Evolutionary conservation across 768 basidiomycete species (phyloP), one percentile per base, ranked within the genome.

Genomic region (Suillus tomentosus): DNA sequence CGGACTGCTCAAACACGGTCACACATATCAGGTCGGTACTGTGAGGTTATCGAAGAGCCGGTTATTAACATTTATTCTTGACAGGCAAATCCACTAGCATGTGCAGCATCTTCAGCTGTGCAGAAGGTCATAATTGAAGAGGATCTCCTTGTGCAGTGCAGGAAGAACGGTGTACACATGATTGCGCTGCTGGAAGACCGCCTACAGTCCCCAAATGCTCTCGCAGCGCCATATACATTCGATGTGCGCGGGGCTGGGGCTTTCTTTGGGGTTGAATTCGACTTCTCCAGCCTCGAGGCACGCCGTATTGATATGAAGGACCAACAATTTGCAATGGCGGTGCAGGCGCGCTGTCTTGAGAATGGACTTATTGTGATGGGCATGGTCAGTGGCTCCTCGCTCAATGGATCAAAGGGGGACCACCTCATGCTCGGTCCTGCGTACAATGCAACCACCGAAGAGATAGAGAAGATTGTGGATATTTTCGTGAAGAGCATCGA

Each of bases 251-350:
- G 95, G 11, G 86, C 86, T 22, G 95, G 94, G 40, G 83, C 87
- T 36, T 93, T 95, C 78, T 94, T 90, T 90, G 89, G 81, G 27
- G 77, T 95, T 61, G 94, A 95, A 72, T 94, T 93, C 66, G 91
- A 94, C 68, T 87, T 91, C 66, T 80, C 80, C 5, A 73, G 72
- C 17, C 71, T 75, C 14, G 78, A 81, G 62, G 81, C 79, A 11
- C 64, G 74, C 43, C 73, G 74, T n/a, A 59, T 85, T 19, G 78
- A 86, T 64, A 81, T 90, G 64, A 80, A 81, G 67, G 83, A 81
- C 3, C 65, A 82, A 56, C 73, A 74, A 42, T 91, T 94, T 69
- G 91, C 86, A 19, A 85, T 87, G 76, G 79, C 85, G 24, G 82
- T 91, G 17, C 93, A 94, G 74, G 89, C 85, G 36, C 85, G 82